phyloP scores from a whole-genome alignment of 257 asterid genomes.

The Scutellaria barbata region DNA sequence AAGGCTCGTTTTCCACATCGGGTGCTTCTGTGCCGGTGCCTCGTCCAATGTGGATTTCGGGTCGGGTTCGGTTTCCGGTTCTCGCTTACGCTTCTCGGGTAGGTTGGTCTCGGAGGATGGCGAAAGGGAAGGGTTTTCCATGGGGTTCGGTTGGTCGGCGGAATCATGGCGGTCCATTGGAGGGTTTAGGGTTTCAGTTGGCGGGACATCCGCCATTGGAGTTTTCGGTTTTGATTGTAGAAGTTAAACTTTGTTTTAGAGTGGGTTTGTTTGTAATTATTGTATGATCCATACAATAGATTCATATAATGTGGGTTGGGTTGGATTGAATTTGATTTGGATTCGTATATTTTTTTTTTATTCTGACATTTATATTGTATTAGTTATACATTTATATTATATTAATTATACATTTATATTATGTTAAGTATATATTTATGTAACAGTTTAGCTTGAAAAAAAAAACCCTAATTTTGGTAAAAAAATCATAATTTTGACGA shows the following conservation, averaged over 20 bases:
- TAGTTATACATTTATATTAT: too few relatives aligned
- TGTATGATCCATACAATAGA: too few relatives aligned
- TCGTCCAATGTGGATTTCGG: constrained; percentile 37
- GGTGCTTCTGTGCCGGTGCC: constrained; percentile 46
- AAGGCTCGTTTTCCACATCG: constrained; percentile 82
- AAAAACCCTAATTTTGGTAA: too few relatives aligned
- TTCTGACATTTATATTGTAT: too few relatives aligned
- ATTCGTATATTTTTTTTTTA: too few relatives aligned
- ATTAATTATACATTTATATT: too few relatives aligned
- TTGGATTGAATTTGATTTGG: too few relatives aligned
- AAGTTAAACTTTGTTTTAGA: neutral
- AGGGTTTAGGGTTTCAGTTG: constrained; percentile 60
- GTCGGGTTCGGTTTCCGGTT: constrained; percentile 40
- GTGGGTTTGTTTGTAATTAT: too few relatives aligned
- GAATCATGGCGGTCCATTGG: constrained; percentile 46
- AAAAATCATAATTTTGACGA: too few relatives aligned
- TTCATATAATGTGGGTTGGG: too few relatives aligned
- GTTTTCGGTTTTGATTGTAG: constrained; percentile 22
- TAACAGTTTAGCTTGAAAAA: too few relatives aligned
- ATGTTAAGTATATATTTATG: too few relatives aligned
- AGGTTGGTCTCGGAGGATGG: constrained; percentile 26
- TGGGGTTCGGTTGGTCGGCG: constrained; percentile 32
- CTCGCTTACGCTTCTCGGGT: constrained; percentile 73
- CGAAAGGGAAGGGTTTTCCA: constrained; percentile 31
- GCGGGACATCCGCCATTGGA: constrained; percentile 44